phyloP scores from a whole-genome alignment of 2,329 filamentous ascomycete species.

The Aspergillus felis region DNA sequence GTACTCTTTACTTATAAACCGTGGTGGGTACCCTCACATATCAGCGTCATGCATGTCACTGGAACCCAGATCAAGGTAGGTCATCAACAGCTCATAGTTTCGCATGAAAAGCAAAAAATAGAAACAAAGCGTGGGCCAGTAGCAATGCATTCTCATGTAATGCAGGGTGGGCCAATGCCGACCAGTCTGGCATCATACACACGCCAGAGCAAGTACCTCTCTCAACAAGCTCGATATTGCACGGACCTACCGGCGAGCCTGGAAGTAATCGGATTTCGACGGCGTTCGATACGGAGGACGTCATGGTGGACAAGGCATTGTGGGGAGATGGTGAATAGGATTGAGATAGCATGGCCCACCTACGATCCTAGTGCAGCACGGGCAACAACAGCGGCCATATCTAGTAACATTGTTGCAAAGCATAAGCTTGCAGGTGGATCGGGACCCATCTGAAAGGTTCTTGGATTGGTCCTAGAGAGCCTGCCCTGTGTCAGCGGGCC shows the following conservation, averaged over 20 bases:
- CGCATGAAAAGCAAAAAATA: conserved; percentile 13
- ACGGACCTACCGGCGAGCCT: conserved; percentile 11
- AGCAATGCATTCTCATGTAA: conserved; percentile 5
- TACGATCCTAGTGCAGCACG: not conserved
- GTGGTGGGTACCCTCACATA: conserved; percentile 10
- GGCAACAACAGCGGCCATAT: conserved; percentile 3
- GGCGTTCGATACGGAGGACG: conserved; percentile 11
- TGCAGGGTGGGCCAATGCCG: conserved; percentile 8
- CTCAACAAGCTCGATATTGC: conserved; percentile 9
- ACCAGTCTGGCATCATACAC: conserved; percentile 5
- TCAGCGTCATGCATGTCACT: conserved; percentile 10
- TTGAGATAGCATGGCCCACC: not conserved
- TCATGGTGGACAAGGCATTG: conserved; percentile 15
- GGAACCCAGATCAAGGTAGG: conserved; percentile 6
- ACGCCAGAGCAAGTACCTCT: not conserved
- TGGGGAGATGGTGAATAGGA: conserved; percentile 5
- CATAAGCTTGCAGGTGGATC: conserved; percentile 14
- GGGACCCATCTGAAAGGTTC: conserved; percentile 7
- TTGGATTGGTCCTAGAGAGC: conserved; percentile 9
- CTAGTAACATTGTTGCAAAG: conserved; percentile 11
- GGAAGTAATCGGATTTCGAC: conserved; percentile 10
- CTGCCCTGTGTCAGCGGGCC: conserved; percentile 9
- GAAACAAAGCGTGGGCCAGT: conserved; percentile 14
- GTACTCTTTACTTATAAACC: conserved; percentile 19
- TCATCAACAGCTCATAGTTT: conserved; percentile 5